Evolutionary conservation across 2,329 filamentous ascomycete genomes (phyloP), one percentile per base, ranked within the genome.

Genomic region (Fulvia fulva): DNA sequence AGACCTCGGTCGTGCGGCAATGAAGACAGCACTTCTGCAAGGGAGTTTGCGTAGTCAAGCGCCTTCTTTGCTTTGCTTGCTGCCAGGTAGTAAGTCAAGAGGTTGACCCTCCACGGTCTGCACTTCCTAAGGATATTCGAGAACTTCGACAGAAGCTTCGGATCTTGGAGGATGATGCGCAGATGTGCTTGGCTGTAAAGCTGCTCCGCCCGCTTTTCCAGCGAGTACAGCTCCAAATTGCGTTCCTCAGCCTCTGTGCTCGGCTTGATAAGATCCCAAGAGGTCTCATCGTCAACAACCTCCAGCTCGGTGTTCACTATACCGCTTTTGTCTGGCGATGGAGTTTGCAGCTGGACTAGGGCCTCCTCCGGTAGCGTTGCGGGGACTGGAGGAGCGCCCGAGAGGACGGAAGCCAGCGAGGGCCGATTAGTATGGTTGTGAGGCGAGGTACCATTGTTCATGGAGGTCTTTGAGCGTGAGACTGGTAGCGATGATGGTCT

Each of bases 21-120:
- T 0, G 78, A 77, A 23, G 82, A 77, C 5, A 89, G 76, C 1
- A 83, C 79, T 58, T 82, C 79, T 1, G 84, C 80, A 26, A 91
- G 79, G 0, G 86, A 82, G 69, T 91, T 90, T 23, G 87, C 82
- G 65, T 90, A 91, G 25, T 81, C 79, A 54, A 91, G 84, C 1
- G 88, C 87, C 64, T 83, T 83, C 9, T 89, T 73, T 0, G 88
- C 87, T 68, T 91, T 91, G 45, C 56, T 56, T 3, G 59, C 53
- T 28, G 49, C 57, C 52, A 53, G 46, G 34, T 62, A 64, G 51
- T 55, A 59, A n/a, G 34, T 45, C 26, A 64, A 41, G 8, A 64
- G 51, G 1, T 57, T 54, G 26, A 64, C 19, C 54, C 62, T 53
- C 57, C 59, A 58, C 2, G 62, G 59, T 4, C 62, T 57, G 19